phyloP scores from a whole-genome alignment of 2,329 filamentous ascomycete species.

The Hirsutella rhossiliensis region DNA sequence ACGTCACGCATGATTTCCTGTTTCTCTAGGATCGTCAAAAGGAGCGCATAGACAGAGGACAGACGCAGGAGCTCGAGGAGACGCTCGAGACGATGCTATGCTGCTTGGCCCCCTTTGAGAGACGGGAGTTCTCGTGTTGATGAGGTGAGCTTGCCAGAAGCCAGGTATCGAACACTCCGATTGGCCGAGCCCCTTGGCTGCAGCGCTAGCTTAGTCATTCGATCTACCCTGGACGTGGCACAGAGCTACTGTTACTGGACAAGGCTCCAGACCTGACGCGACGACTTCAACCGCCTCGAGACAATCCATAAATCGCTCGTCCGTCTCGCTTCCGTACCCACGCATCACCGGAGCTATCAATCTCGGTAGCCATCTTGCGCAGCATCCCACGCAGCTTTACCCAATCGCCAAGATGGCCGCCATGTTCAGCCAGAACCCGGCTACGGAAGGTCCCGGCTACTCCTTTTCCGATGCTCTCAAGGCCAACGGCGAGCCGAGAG shows the following conservation, averaged over 20 bases:
- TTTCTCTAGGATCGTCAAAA: neutral
- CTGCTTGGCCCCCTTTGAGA: no score
- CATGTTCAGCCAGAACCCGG: constrained; percentile 59
- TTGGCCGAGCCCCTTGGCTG: neutral
- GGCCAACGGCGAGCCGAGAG: constrained; percentile 41
- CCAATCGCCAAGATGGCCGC: constrained; percentile 38
- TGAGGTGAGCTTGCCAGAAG: neutral
- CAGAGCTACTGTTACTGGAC: constrained; percentile 9
- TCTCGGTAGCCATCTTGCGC: constrained; percentile 7
- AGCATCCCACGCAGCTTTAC: neutral
- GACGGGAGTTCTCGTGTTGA: neutral
- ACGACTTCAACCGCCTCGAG: constrained; percentile 16
- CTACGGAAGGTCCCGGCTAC: constrained; percentile 59
- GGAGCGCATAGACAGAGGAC: no score
- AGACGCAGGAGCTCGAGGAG: no score
- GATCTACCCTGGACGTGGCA: constrained; percentile 18
- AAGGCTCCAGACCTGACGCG: constrained; percentile 42
- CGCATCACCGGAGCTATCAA: constrained; percentile 3
- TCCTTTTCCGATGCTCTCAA: constrained; percentile 51
- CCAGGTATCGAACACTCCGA: neutral
- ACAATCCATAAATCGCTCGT: neutral
- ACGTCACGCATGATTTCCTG: constrained; percentile 39
- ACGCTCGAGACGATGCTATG: no score
- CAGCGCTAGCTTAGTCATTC: constrained; percentile 25
- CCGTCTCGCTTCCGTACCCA: neutral